A percentile compares a stretch with the other conserved stretches of the same genome.
These are phyloP conservation scores for Tuber magnatum DNA, from an alignment of 495 filamentous ascomycete genomes.

Conservation along the genomic window DNA sequence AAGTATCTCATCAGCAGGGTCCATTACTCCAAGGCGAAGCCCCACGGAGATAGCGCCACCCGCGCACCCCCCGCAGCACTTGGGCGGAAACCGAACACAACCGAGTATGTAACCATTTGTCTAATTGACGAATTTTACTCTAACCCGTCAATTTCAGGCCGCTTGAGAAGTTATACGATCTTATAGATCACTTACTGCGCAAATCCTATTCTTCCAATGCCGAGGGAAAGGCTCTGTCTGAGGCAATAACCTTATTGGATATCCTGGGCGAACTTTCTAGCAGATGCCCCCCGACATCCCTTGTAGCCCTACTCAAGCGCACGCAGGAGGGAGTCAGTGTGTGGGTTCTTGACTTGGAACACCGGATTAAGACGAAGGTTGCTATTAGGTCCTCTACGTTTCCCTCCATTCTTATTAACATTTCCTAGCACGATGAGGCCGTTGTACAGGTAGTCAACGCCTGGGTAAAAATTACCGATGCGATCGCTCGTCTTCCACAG, in stretches of 20 bases:
- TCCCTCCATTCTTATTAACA: not conserved
- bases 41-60: not conserved
- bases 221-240: conserved; percentile 16
- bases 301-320: conserved; percentile 44
- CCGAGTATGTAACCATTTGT: conserved; percentile 29
- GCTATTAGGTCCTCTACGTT: not conserved
- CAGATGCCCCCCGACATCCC: conserved; percentile 40
- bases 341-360: conserved; percentile 55
- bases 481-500: conserved; percentile 25
- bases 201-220: conserved; percentile 44
- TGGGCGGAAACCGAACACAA: conserved; percentile 17
- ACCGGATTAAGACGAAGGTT: conserved; percentile 25
- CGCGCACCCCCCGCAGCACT: conserved; percentile 17
- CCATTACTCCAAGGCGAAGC: conserved; percentile 21
- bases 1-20: conserved; percentile 13
- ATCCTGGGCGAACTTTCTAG: conserved; percentile 42
- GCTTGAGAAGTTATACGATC: conserved; percentile 55
- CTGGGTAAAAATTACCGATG: conserved; percentile 24
- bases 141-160: conserved; percentile 40
- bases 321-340: conserved; percentile 54
- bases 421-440: conserved; percentile 7
- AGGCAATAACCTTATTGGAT: conserved; percentile 39
- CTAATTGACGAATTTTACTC: conserved; percentile 9
- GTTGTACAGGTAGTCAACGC: not conserved
- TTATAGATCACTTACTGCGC: conserved; percentile 46